Evolutionary conservation across 1,284 basidiomycete genomes (phyloP), one percentile per base, ranked within the genome.

Genomic region (Schizophyllum amplum): DNA sequence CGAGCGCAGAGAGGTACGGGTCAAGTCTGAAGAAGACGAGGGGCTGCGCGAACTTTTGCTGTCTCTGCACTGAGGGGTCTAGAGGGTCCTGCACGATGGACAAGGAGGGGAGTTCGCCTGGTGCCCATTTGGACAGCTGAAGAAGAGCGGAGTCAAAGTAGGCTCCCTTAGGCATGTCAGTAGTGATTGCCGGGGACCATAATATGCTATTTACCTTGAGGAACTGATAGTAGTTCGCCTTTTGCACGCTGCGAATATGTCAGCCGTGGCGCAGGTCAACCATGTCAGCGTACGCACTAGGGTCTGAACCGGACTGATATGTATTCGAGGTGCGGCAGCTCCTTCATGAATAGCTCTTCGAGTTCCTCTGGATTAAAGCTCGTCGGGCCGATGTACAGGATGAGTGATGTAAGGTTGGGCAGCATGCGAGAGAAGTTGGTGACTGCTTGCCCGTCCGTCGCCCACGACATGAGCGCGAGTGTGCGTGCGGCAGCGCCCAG

Each of bases 11-110:
- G 21, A 77, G 59, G 55, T 82, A 65, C 2, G 76, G 68, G 49
- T 84, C 78, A 26, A 89, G 73, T 20, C 75, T 76, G 65, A 86
- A 86, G 71, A 90, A 89, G 4, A 88, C 85, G 53, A 90, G 69
- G 0, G 87, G 87, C 63, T 90, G 87, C 1, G 87, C 87, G 59
- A 90, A 90, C 60, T 71, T 54, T 51, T 66, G 66, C 47, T 58
- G 61, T 53, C 62, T 61, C 7, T 56, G 63, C 56, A 59, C 54
- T 61, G 57, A 66, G 62, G 72, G 65, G 46, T 77, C 74, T 6
- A 82, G 68, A 1, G 82, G 80, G 59, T 89, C 86, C 67, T 90
- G 87, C 9, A 86, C 72, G 52, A 89, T 79, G 1, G 85, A 88
- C 1, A 89, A 65, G 0, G 69, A 68, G 1, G 72, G 69, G 1